Base-by-base conservation (phyloP, 805 yeast genomes). In the Starmera caribaea region DNA sequence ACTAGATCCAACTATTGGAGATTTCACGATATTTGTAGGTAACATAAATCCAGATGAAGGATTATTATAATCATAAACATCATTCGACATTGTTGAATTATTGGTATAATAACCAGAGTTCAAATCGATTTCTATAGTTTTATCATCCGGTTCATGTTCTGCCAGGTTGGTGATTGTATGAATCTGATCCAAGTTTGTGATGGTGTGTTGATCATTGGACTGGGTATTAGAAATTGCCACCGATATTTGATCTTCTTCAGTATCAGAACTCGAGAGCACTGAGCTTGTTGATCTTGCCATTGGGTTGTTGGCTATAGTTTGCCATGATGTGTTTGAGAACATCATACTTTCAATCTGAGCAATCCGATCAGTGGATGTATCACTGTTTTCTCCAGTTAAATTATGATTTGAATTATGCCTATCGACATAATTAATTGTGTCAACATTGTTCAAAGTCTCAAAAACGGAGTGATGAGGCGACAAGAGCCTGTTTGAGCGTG, bases 291-390 rank as follows among this genome's bases (percentile, higher is more conserved):
- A 57, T 33, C 59, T 42, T 11, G 54, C 43, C 2, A 45, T 40
- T 13, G 46, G 30, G 14, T 36, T 34, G 21, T 44, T 45, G 2
- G 45, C 39, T 32, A 54, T 36, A 2, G 54, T 39, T 29, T 51
- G 56, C 55, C 56, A 53, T 13, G 58, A 48, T 3, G 46, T 40
- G 8, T 44, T 32, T 8, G 50, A 57, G 60, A 45, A 55, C n/a
- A 38, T 50, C 21, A 46, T 21, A 7, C 24, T 21, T 7, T 21
- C 24, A 5, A 21, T 21, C 24, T 21, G 24, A 21, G 24, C 24
- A 21, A 21, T 21, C 7, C 24, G 24, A 21, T 21, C 24, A 21
- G 7, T 21, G 24, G 24, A 21, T 21, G 24, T 21, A 21, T 21
- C 24, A 21, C 24, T n/a, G n/a, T n/a, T n/a, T n/a, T n/a, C n/a